Percentiles rank a stretch among this genome's conserved stretches.
Evolutionary conservation across 2,329 filamentous ascomycete species (phyloP).

Genomic region (Ascochyta clinopodiicola): DNA sequence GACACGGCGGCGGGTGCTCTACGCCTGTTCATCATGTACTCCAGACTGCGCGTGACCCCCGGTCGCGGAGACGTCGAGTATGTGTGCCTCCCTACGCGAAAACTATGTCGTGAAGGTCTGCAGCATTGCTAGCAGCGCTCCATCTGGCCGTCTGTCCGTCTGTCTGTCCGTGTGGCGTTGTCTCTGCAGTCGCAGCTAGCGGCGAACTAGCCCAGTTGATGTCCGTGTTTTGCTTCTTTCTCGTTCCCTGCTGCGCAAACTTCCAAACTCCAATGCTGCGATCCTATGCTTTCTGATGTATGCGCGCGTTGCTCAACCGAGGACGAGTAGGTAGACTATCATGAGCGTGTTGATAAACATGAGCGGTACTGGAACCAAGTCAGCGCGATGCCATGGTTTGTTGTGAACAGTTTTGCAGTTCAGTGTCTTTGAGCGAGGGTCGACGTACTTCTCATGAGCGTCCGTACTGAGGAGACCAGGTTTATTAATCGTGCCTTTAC

Average conservation of each 20-base stretch:
- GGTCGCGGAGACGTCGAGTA: not conserved
- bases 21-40: not conserved
- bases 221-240: not conserved
- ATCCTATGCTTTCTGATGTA: not conserved
- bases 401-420: not conserved
- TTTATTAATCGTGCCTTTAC: slow-evolving; percentile 88
- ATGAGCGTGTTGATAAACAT: slow-evolving; percentile 50
- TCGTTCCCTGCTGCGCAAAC: not conserved
- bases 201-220: not conserved
- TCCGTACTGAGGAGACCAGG: slow-evolving; percentile 87
- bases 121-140: not conserved
- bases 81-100: not conserved
- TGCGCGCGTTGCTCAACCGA: slow-evolving; percentile 35
- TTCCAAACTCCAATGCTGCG: not conserved
- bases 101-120: not conserved
- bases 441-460: slow-evolving; percentile 86
- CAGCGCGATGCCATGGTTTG: slow-evolving; percentile 7
- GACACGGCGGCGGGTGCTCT: not conserved
- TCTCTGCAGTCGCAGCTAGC: not conserved
- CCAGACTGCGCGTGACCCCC: not conserved
- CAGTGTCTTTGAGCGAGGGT: not conserved
- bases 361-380: slow-evolving; percentile 43
- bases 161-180: not conserved
- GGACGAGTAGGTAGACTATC: slow-evolving; percentile 47
- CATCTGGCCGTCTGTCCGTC: not conserved